Conservation (phyloP, 2,329 filamentous ascomycete genomes). For the Cercospora brassicicola region DNA sequence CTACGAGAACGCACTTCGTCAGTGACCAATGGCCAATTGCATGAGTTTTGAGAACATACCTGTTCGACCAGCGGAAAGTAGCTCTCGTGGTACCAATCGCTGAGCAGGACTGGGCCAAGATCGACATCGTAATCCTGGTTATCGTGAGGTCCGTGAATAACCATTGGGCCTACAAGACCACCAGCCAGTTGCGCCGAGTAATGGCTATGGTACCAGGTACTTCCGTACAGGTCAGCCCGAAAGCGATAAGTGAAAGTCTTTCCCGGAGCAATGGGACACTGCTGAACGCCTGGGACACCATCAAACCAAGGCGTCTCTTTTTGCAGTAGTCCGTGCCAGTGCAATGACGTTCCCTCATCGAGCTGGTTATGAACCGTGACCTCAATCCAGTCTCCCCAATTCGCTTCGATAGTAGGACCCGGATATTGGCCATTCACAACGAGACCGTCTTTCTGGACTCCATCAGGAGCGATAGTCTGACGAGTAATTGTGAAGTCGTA, state of each 20-base stretch:
- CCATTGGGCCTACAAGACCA: slow-evolving; percentile 45
- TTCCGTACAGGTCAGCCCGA: slow-evolving; percentile 45
- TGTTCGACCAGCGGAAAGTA: slow-evolving; percentile 35
- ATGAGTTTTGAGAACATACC: neutral
- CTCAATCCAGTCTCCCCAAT: slow-evolving; percentile 41
- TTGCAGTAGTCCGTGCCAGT: slow-evolving; percentile 54
- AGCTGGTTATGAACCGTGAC: slow-evolving; percentile 41
- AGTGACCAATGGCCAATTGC: neutral
- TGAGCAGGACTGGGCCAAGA: slow-evolving; percentile 45
- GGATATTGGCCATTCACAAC: slow-evolving; percentile 40
- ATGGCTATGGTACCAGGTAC: slow-evolving; percentile 33
- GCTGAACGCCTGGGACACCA: slow-evolving; percentile 50
- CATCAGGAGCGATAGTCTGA: slow-evolving; percentile 38
- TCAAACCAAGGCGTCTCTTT: slow-evolving; percentile 56
- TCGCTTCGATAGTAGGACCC: slow-evolving; percentile 39
- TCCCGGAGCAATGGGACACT: slow-evolving; percentile 48
- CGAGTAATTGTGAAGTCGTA: slow-evolving; percentile 39
- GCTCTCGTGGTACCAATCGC: slow-evolving; percentile 47
- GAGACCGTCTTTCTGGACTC: slow-evolving; percentile 34
- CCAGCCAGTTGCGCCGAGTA: slow-evolving; percentile 46
- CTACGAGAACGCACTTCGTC: slow-evolving; percentile 16
- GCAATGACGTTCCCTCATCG: slow-evolving; percentile 50
- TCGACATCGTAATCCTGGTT: slow-evolving; percentile 48
- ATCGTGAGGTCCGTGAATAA: slow-evolving; percentile 47
- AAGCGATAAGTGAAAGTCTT: slow-evolving; percentile 42